phyloP scores from a whole-genome alignment of 768 basidiomycete genomes.

The Leucosporidium yakuticum region DNA sequence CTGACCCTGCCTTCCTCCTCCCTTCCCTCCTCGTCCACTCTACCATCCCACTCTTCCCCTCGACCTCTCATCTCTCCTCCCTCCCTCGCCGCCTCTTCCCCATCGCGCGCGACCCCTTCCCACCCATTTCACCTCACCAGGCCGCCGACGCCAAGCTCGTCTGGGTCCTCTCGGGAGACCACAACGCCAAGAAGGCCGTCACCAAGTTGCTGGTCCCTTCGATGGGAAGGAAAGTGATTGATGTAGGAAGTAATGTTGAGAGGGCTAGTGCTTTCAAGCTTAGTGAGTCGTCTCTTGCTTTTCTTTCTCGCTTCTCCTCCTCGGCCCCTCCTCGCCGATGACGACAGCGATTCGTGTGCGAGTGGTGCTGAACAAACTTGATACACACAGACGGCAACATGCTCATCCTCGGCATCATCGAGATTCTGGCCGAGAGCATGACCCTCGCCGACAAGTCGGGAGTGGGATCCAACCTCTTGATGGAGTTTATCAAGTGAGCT shows the following conservation, averaged over 20 bases:
- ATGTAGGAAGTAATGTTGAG: conserved; percentile 79
- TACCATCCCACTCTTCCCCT: too few species aligned
- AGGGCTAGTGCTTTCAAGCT: conserved; percentile 75
- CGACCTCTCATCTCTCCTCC: neutral
- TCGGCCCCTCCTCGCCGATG: too few species aligned
- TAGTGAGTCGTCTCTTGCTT: conserved; percentile 42
- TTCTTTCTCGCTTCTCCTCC: neutral
- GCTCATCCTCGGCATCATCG: conserved; percentile 56
- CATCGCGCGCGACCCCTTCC: neutral
- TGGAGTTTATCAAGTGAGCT: conserved; percentile 49
- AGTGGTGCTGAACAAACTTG: too few species aligned
- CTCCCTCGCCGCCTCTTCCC: neutral
- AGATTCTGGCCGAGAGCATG: conserved; percentile 73
- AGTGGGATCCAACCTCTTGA: conserved; percentile 59
- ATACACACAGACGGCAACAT: conserved; percentile 61
- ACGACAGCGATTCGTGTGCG: too few species aligned
- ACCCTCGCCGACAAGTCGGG: conserved; percentile 80
- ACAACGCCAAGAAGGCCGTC: conserved; percentile 72
- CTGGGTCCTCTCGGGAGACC: conserved; percentile 72
- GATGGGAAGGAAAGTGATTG: conserved; percentile 62
- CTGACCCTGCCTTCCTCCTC: too few species aligned
- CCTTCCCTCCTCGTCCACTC: too few species aligned
- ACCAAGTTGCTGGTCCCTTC: conserved; percentile 72
- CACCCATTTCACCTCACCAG: neutral
- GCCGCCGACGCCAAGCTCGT: conserved; percentile 58